Base-by-base conservation (phyloP, 257 asterid genomes). In the Solanum tarijense region DNA sequence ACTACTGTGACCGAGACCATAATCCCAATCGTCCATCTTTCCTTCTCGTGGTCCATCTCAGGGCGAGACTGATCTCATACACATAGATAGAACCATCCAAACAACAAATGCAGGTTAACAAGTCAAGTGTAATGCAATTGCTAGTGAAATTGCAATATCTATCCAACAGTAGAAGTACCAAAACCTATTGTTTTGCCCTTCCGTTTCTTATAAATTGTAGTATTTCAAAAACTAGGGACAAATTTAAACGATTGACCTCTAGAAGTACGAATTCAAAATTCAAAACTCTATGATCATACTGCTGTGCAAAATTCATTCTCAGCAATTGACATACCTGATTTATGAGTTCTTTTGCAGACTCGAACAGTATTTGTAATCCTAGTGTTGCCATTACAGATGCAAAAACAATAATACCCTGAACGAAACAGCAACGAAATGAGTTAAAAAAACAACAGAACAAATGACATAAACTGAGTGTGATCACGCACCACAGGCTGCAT, bases 381-480 rank as follows among this genome's bases (percentile, higher is more conserved):
- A 96, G 90, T 62, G 99, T 96, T n/a, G 99, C 98, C 99, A 96
- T 96, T 27, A 95, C 97, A 68, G 99, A 96, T 68, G 99, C 99
- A 89, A 96, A 96, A 69, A 94, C 98, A 85, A 96, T 94, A 78
- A 96, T 95, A 55, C 99, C 99, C 98, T 96, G 96, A 34, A 85
- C 87, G 12, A 89, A 10, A 83, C 43, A 27, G 27, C 84, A 79
- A 43, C 1, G 9, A 9, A 8, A 27, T 79, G 38, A 79, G 35
- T 39, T 18, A 9, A 0, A 25, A 65, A 11, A 65, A 65, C 72
- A 65, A 11, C 32, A 65, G 72, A 65, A 65, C 32, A n/a, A n/a
- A 65, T 65, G 34, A 5, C 16, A 25, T n/a, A 65, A 65, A 65
- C 72, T 65, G 72, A 65, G 72, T 9, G 31, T n/a, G 31, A 25